Evolutionary conservation across 768 basidiomycete genomes (phyloP).

Genomic region (Neoboletus subvelutipes): DNA sequence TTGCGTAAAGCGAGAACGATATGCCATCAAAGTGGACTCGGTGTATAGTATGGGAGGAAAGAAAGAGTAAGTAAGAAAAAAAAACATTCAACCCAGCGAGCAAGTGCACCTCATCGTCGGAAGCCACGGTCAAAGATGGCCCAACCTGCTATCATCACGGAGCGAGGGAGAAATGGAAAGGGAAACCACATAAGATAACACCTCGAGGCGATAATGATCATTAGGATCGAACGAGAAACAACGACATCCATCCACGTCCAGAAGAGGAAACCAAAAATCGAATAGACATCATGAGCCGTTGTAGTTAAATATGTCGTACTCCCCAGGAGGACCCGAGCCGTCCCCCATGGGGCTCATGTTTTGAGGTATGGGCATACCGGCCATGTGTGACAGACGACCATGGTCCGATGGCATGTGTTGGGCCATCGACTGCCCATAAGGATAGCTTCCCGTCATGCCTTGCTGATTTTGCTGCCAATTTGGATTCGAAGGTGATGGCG

Average conservation of each 20-base stretch:
- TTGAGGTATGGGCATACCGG: constrained; percentile 50
- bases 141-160: constrained; percentile 8
- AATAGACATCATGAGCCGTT: constrained; percentile 37
- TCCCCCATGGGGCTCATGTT: constrained; percentile 44
- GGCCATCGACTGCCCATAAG: constrained; percentile 28
- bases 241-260: constrained; percentile 20
- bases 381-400: constrained; percentile 46
- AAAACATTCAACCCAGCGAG: constrained; percentile 4
- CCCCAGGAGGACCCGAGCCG: constrained; percentile 39
- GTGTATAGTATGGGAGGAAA: constrained; percentile 22
- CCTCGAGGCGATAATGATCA: constrained; percentile 29
- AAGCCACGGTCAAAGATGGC: neutral
- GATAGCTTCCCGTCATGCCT: constrained; percentile 30
- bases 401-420: constrained; percentile 30
- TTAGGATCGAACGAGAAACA: constrained; percentile 17
- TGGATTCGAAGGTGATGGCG: constrained; percentile 26
- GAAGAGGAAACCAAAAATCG: constrained; percentile 13
- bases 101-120: neutral
- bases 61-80: neutral
- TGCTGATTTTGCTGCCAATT: constrained; percentile 31
- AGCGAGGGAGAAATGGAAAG: constrained; percentile 2
- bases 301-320: constrained; percentile 65
- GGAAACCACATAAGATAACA: constrained; percentile 22
- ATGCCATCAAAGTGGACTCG: constrained; percentile 12
- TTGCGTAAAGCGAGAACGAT: constrained; percentile 22